A percentile compares a stretch with the other conserved stretches of the same genome.
phyloP scores from a whole-genome alignment of 306 rosid genomes.

The Cucurbita moschata region DNA sequence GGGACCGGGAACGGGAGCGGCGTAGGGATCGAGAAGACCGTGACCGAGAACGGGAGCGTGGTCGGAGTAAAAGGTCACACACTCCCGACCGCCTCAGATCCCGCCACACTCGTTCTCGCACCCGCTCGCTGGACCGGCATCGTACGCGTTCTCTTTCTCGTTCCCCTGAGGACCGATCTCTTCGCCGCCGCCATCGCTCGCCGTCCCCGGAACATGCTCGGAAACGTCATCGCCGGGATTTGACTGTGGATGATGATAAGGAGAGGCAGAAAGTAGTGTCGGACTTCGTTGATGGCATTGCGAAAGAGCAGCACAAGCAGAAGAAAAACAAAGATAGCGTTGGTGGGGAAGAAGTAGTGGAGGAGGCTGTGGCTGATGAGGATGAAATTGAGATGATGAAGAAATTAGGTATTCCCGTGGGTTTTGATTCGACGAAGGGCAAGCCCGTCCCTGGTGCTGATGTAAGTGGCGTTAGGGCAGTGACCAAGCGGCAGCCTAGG shows the following conservation, averaged over 20 bases:
- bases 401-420: slow-evolving; percentile 73
- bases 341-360: slow-evolving; percentile 17
- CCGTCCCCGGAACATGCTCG: slow-evolving; percentile 58
- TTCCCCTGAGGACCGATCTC: slow-evolving; percentile 47
- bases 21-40: slow-evolving; percentile 17
- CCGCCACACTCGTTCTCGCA: slow-evolving; percentile 54
- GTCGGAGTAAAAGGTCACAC: slow-evolving; percentile 57
- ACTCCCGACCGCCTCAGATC: slow-evolving; percentile 56
- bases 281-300: slow-evolving; percentile 70
- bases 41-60: slow-evolving; percentile 46
- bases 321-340: slow-evolving; percentile 17
- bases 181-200: slow-evolving; percentile 55
- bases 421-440: slow-evolving; percentile 87
- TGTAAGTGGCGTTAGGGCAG: slow-evolving; percentile 70
- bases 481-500: slow-evolving; percentile 80
- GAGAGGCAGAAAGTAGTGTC: slow-evolving; percentile 58
- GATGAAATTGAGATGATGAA: slow-evolving; percentile 95
- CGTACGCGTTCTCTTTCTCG: slow-evolving; percentile 46
- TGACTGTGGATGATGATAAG: slow-evolving; percentile 37
- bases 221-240: slow-evolving; percentile 62
- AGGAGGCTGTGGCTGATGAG: slow-evolving; percentile 27
- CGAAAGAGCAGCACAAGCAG: slow-evolving; percentile 46
- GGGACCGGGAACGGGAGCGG: slow-evolving; percentile 29
- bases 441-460: slow-evolving; percentile 84
- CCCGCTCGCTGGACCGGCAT: slow-evolving; percentile 53